Evolutionary conservation across 495 filamentous ascomycete genomes (phyloP).

Genomic region (Mytilinidion resinicola): DNA sequence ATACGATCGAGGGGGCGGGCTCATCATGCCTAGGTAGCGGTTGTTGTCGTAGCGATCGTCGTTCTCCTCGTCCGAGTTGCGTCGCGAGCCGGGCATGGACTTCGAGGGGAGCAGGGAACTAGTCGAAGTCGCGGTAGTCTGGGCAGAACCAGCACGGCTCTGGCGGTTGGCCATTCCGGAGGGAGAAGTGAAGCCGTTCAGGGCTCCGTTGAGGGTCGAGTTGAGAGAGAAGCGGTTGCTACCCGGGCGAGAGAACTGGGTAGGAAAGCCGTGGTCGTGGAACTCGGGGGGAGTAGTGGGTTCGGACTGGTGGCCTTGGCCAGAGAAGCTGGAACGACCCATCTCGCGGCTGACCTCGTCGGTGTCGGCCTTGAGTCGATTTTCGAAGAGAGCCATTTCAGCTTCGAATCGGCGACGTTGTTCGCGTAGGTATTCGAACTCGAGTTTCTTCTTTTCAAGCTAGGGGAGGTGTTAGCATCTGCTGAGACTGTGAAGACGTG

Average conservation of each 20-base stretch:
- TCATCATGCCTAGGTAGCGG: constrained; percentile 44
- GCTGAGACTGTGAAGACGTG: background rate
- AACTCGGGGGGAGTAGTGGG: constrained; percentile 97
- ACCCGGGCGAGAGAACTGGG: constrained; percentile 60
- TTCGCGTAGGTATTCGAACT: constrained; percentile 79
- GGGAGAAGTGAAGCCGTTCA: background rate
- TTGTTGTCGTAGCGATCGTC: constrained; percentile 43
- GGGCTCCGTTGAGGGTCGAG: constrained; percentile 65
- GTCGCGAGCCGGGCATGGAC: constrained; percentile 79
- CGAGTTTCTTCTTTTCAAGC: constrained; percentile 87
- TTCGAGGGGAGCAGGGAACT: constrained; percentile 60
- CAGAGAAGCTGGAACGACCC: constrained; percentile 51
- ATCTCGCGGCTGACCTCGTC: constrained; percentile 75
- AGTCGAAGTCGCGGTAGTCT: constrained; percentile 55
- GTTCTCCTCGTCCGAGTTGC: constrained; percentile 69
- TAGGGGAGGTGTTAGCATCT: constrained; percentile 36
- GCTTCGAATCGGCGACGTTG: constrained; percentile 79
- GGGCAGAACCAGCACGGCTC: constrained; percentile 63
- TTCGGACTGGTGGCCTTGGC: constrained; percentile 80
- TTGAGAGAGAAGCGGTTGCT: constrained; percentile 72
- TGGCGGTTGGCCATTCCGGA: constrained; percentile 52
- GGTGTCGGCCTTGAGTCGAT: constrained; percentile 73
- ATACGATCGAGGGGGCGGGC: constrained; percentile 33
- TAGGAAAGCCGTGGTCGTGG: constrained; percentile 67
- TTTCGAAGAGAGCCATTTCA: constrained; percentile 78